These are phyloP conservation scores for Aureobasidium vineae DNA, from an alignment of 2,329 filamentous ascomycete genomes.

Conservation along the genomic window DNA sequence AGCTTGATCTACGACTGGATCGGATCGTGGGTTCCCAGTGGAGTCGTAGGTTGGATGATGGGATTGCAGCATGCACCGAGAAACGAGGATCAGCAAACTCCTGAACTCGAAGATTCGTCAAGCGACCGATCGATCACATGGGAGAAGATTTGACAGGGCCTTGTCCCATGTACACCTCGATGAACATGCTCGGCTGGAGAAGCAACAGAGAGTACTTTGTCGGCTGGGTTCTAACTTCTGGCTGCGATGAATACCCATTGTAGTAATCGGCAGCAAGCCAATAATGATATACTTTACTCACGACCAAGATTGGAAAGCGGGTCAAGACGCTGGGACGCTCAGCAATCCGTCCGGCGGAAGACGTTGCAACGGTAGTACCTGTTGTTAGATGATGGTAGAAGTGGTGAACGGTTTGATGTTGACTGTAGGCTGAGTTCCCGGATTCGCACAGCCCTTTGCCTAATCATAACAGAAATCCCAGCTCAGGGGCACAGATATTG, in stretches of 20 bases:
- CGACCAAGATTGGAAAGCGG: conserved; percentile 18
- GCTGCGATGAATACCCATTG: neutral
- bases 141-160: conserved; percentile 44
- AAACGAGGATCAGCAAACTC: conserved; percentile 34
- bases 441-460: neutral
- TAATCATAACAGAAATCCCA: neutral
- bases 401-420: neutral
- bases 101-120: conserved; percentile 36
- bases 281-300: neutral
- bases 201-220: neutral
- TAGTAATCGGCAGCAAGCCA: neutral
- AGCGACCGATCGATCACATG: conserved; percentile 49
- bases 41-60: conserved; percentile 91
- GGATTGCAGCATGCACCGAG: conserved; percentile 52
- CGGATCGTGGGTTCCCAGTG: conserved; percentile 72
- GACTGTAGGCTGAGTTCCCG: neutral
- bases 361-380: conserved; percentile 12
- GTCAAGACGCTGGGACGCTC: conserved; percentile 11
- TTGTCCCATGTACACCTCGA: neutral
- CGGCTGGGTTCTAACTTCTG: neutral
- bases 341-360: neutral
- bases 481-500: neutral
- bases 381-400: neutral
- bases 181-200: neutral
- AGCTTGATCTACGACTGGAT: conserved; percentile 82